A percentile compares a stretch with the other conserved stretches of the same genome.
Conservation (phyloP, 2,329 filamentous ascomycete genomes). For the Alternaria brassicicola region DNA sequence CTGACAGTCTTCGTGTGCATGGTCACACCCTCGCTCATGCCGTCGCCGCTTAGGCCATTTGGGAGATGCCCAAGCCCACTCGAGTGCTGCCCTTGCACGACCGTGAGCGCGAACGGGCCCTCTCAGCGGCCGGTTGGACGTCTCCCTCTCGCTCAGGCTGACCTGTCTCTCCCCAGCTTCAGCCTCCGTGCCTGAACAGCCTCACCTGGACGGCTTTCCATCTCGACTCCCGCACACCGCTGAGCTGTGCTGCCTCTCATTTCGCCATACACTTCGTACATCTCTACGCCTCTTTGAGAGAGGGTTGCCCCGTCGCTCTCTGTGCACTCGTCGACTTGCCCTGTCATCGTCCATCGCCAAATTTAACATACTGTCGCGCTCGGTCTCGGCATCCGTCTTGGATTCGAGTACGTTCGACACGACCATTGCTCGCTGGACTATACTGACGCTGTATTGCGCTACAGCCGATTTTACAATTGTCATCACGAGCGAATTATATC, state of each 20-base stretch:
- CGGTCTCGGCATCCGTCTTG: conserved; percentile 21
- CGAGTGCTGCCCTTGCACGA: conserved; percentile 32
- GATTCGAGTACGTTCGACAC: conserved; percentile 28
- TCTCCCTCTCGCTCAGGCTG: conserved; percentile 34
- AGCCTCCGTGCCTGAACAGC: conserved; percentile 38
- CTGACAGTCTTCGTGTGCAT: conserved; percentile 24
- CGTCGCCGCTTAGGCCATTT: conserved; percentile 30
- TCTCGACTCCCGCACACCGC: conserved; percentile 37
- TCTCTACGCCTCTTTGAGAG: conserved; percentile 46
- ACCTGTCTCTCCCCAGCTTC: conserved; percentile 36
- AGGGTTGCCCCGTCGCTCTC: conserved; percentile 33
- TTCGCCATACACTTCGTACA: conserved; percentile 25
- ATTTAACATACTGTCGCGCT: conserved; percentile 22
- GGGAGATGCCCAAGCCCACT: conserved; percentile 23
- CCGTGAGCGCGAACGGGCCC: conserved; percentile 27
- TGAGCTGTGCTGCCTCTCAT: conserved; percentile 47
- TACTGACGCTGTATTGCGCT: conserved; percentile 25
- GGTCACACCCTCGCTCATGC: conserved; percentile 26
- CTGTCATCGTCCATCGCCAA: conserved; percentile 18
- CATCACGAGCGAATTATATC: not conserved
- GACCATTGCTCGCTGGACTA: conserved; percentile 18
- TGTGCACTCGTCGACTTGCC: conserved; percentile 22
- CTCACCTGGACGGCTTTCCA: conserved; percentile 28
- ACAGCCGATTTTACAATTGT: conserved; percentile 15
- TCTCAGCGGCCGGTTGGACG: conserved; percentile 26